These are phyloP conservation scores for Colletotrichum lupini DNA, from an alignment of 2,329 filamentous ascomycete species.

Conservation along the genomic window DNA sequence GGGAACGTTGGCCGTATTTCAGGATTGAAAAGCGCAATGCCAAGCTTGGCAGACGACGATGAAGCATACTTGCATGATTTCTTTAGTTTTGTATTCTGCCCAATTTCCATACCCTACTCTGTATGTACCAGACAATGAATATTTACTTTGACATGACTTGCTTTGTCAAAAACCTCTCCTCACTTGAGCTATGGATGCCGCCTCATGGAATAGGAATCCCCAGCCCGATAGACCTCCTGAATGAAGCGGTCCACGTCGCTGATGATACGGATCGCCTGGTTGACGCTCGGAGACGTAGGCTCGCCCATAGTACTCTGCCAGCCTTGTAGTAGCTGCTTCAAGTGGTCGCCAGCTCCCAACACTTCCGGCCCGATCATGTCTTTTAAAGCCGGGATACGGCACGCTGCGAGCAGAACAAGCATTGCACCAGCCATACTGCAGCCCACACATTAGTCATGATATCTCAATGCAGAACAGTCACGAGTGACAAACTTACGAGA, in stretches of 20 bases:
- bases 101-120: background rate
- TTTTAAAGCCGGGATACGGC: slow-evolving; percentile 50
- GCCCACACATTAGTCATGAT: accelerated
- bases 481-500: slow-evolving; percentile 53
- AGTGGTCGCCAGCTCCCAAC: slow-evolving; percentile 52
- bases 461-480: background rate
- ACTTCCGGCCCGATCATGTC: slow-evolving; percentile 52
- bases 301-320: slow-evolving; percentile 55
- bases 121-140: background rate
- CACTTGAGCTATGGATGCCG: background rate
- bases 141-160: background rate
- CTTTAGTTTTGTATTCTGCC: background rate
- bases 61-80: background rate
- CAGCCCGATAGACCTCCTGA: slow-evolving; percentile 44
- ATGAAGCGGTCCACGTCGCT: slow-evolving; percentile 56
- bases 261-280: slow-evolving; percentile 59
- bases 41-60: background rate
- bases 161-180: background rate
- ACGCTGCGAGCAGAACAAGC: slow-evolving; percentile 59
- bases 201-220: slow-evolving; percentile 25
- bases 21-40: background rate
- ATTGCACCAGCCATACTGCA: slow-evolving; percentile 60
- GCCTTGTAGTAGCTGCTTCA: slow-evolving; percentile 50
- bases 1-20: no score
- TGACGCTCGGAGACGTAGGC: slow-evolving; percentile 55